Evolutionary conservation across 306 rosid species (phyloP).

Genomic region (Cicer yamashitae): DNA sequence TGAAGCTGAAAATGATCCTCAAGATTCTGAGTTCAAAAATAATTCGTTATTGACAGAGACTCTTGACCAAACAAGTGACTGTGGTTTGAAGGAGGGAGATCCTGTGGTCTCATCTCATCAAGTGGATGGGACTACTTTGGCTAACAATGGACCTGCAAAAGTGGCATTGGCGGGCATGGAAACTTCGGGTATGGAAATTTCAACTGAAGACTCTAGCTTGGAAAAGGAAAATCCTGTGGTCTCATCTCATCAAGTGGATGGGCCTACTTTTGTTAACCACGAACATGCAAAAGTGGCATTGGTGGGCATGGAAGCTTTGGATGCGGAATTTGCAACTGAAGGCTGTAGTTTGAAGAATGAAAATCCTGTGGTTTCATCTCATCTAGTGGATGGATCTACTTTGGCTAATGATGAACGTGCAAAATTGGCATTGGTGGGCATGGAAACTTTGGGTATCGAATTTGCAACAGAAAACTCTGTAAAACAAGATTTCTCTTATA

Average conservation of each 20-base stretch:
- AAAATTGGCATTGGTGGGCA: constrained; percentile 7
- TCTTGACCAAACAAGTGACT: constrained; percentile 24
- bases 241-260: constrained; percentile 41
- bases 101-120: not conserved
- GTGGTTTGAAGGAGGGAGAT: not conserved
- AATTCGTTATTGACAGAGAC: constrained; percentile 12
- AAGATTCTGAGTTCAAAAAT: constrained; percentile 25
- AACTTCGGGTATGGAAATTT: not conserved
- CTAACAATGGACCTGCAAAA: not conserved
- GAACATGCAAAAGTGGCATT: not conserved
- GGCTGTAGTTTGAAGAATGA: constrained; percentile 13
- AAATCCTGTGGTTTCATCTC: constrained; percentile 6
- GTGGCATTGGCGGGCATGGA: not conserved
- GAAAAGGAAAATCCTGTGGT: constrained; percentile 19
- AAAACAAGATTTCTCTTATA: constrained; percentile 45
- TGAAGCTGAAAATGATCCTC: constrained; percentile 27
- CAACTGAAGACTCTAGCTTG: not conserved
- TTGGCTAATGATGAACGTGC: constrained; percentile 38
- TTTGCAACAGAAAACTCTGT: not conserved
- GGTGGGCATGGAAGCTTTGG: constrained; percentile 26
- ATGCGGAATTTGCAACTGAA: not conserved
- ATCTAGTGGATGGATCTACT: constrained; percentile 40
- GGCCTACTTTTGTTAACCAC: not conserved
- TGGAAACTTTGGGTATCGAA: constrained; percentile 38
- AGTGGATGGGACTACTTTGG: not conserved